A percentile compares a stretch with the other conserved stretches of the same genome.
Evolutionary conservation across 148 eudicot genomes (phyloP).

Genomic region (Chenopodium album): DNA sequence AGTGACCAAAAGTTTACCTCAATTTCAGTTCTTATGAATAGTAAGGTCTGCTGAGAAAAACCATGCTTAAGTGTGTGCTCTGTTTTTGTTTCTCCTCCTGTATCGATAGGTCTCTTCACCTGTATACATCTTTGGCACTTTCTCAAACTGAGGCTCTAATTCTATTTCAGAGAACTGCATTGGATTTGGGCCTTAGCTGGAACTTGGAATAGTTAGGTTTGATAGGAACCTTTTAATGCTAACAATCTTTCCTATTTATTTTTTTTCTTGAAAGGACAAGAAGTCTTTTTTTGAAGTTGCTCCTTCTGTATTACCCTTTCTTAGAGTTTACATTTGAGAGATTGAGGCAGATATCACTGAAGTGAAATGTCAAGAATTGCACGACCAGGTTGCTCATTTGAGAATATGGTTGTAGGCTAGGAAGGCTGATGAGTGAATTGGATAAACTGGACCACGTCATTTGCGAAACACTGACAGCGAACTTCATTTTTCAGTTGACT

Average conservation of each 20-base stretch:
- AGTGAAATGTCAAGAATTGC: no score
- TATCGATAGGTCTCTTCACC: background rate
- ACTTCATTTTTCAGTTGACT: background rate
- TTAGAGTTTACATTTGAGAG: no score
- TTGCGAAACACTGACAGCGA: background rate
- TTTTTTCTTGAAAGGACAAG: no score
- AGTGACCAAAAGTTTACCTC: background rate
- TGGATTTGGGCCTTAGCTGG: background rate
- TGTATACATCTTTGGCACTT: background rate
- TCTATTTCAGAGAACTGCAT: background rate
- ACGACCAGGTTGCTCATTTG: no score
- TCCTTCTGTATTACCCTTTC: no score
- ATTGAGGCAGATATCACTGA: no score
- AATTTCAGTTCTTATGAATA: background rate
- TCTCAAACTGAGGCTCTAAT: background rate
- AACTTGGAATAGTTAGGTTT: background rate
- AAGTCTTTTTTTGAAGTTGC: no score
- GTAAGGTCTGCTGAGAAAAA: background rate
- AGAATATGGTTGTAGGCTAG: background rate
- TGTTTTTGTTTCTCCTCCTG: background rate
- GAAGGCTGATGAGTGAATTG: background rate
- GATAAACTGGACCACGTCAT: background rate
- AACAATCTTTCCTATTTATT: background rate
- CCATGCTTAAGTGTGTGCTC: background rate
- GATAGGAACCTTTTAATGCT: background rate